A percentile compares a stretch with the other conserved stretches of the same genome.
These are phyloP conservation scores for Crucibulum laeve DNA, from an alignment of 768 basidiomycete genomes.

Conservation along the genomic window DNA sequence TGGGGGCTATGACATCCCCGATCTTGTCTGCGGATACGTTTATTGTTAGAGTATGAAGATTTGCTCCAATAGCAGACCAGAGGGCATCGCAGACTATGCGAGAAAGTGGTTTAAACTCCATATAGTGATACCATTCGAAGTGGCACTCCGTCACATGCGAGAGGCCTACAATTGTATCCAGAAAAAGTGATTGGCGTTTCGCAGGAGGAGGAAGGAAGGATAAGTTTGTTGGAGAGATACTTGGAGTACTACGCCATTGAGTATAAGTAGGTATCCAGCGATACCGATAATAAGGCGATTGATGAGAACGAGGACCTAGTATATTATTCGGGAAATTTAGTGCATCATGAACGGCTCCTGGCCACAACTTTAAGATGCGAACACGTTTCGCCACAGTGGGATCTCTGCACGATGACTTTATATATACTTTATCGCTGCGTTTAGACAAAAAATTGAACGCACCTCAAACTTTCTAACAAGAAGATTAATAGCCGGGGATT, in stretches of 20 bases:
- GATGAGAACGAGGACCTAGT: not conserved
- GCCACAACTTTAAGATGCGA: conserved; percentile 23
- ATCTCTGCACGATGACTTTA: conserved; percentile 5
- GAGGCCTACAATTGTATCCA: conserved; percentile 9
- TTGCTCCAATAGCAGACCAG: conserved; percentile 12
- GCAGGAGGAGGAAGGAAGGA: conserved; percentile 8
- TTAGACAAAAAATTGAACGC: conserved; percentile 5
- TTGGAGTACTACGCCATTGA: not conserved
- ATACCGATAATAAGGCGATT: not conserved
- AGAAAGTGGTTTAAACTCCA: conserved; percentile 13
- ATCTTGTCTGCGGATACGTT: conserved; percentile 17
- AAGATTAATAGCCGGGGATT: conserved; percentile 15
- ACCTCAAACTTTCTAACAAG: conserved; percentile 17
- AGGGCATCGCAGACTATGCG: conserved; percentile 8
- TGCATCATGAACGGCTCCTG: conserved; percentile 18
- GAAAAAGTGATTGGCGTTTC: conserved; percentile 11
- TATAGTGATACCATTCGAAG: conserved; percentile 15
- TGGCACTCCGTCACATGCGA: conserved; percentile 14
- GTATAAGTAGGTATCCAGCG: not conserved
- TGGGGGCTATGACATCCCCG: conserved; percentile 8
- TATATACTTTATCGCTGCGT: too few relatives aligned
- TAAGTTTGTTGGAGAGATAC: not conserved
- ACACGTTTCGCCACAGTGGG: conserved; percentile 15
- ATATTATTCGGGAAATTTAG: conserved; percentile 10
- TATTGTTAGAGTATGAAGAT: conserved; percentile 13